Base-by-base conservation (phyloP, 768 basidiomycete species). In the Artomyces pyxidatus region DNA sequence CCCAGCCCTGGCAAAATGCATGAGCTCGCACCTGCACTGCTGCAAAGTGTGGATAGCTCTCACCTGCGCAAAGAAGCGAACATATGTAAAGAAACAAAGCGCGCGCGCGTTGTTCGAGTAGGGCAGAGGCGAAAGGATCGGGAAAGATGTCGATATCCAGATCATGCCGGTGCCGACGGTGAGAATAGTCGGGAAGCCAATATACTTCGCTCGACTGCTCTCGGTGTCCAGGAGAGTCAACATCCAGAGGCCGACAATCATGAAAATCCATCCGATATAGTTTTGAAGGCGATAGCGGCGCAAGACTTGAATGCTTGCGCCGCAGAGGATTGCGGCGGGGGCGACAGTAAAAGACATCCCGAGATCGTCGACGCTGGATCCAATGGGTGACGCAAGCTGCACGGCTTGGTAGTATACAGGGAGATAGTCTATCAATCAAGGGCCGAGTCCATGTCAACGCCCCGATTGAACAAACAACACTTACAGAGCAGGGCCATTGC, bases 1-100 rank as follows among this genome's bases (percentile, higher is more conserved):
- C 80, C 71, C 76, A 76, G 5, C 66, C 65, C 70, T 78, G 59
- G 1, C 29, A 9, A 26, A 48, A 4, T 21, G 6, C 12, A 17
- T 26, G 37, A 14, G 27, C n/a, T n/a, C n/a, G n/a, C n/a, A n/a
- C n/a, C n/a, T n/a, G n/a, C n/a, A n/a, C n/a, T n/a, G n/a, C n/a
- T n/a, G n/a, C n/a, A n/a, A n/a, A n/a, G n/a, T n/a, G n/a, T n/a
- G n/a, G n/a, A n/a, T n/a, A n/a, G n/a, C n/a, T 21, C 55, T 19
- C 19, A 54, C 62, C 47, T 60, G 58, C 7, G 55, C 53, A 28
- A 60, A 62, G 16, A 49, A 40, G 3, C 63, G 53, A 9, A 52
- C 49, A 55, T 63, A 63, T 7, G 53, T 52, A 55, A 58, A 64
- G 59, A 64, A 63, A 1, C 61, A 59, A 2, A 71, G 58, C 5